Conservation (phyloP, 371 early-diverging fungal genomes). For the Homolaphlyctis polyrhiza region DNA sequence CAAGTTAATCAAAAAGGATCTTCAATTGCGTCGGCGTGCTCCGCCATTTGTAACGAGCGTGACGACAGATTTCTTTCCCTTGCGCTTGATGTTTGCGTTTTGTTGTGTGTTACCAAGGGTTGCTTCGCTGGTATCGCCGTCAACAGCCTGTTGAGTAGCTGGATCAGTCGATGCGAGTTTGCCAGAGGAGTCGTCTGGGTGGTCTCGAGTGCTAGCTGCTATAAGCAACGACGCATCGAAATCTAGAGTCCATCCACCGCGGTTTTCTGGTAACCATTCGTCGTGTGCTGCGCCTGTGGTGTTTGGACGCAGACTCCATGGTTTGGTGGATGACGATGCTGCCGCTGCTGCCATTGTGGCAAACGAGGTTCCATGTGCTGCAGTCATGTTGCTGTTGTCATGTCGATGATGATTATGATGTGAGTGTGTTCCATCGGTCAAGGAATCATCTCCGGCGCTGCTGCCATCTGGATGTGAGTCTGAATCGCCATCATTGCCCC, state of each 20-base stretch:
- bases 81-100: conserved; percentile 10
- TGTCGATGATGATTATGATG: not conserved
- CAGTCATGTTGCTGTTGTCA: conserved; percentile 7
- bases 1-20: too few species aligned
- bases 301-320: conserved; percentile 8
- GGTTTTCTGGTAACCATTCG: conserved; percentile 12
- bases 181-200: not conserved
- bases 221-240: conserved; percentile 18
- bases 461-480: not conserved
- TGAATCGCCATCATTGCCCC: not conserved
- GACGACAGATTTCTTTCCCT: conserved; percentile 22
- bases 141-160: not conserved
- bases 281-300: conserved; percentile 10
- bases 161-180: not conserved
- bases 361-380: conserved; percentile 7
- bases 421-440: not conserved
- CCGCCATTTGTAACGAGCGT: conserved; percentile 29
- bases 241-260: conserved; percentile 24
- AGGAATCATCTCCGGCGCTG: not conserved
- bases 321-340: not conserved
- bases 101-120: too few species aligned
- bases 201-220: conserved; percentile 2
- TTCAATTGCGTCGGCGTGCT: not conserved
- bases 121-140: not conserved
- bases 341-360: conserved; percentile 14